Conservation (phyloP, 371 early-diverging fungal species). For the Nematocida sp. region DNA sequence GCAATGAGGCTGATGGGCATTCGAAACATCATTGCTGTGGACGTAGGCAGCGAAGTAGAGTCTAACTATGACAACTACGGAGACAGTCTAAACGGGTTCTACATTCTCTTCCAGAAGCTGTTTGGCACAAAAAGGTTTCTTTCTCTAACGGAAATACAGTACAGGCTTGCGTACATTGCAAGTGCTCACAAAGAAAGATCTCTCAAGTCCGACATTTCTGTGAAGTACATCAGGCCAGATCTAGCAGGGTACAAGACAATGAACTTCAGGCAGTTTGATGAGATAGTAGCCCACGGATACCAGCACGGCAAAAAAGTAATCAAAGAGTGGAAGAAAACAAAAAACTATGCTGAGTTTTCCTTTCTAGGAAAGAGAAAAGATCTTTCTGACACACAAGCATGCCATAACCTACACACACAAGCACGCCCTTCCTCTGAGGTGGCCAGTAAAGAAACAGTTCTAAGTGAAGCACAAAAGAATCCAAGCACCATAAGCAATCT, state of each 20-base stretch:
- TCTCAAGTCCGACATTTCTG: constrained; percentile 76
- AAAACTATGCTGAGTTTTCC: constrained; percentile 62
- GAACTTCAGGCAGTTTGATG: constrained; percentile 82
- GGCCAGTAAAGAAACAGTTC: too few species aligned
- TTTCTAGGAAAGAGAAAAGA: neutral
- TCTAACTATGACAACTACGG: constrained; percentile 80
- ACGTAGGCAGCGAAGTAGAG: constrained; percentile 80
- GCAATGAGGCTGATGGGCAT: constrained; percentile 80
- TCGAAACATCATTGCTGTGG: constrained; percentile 84
- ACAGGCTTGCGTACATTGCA: constrained; percentile 85
- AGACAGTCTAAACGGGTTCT: constrained; percentile 84
- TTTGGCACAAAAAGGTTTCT: constrained; percentile 78
- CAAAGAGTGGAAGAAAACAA: constrained; percentile 73
- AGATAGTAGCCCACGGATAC: constrained; percentile 81
- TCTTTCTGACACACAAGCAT: neutral
- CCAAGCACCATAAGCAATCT: too few species aligned
- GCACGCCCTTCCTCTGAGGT: too few species aligned
- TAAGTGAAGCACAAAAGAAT: too few species aligned
- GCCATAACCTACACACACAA: too few species aligned
- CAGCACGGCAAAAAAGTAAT: constrained; percentile 75
- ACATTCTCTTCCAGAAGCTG: constrained; percentile 73
- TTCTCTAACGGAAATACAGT: constrained; percentile 88
- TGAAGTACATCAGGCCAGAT: constrained; percentile 76
- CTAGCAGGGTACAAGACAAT: constrained; percentile 77
- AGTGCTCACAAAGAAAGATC: constrained; percentile 69